phyloP scores from a whole-genome alignment of 1,284 basidiomycete genomes.

The Marasmius tenuissimus region DNA sequence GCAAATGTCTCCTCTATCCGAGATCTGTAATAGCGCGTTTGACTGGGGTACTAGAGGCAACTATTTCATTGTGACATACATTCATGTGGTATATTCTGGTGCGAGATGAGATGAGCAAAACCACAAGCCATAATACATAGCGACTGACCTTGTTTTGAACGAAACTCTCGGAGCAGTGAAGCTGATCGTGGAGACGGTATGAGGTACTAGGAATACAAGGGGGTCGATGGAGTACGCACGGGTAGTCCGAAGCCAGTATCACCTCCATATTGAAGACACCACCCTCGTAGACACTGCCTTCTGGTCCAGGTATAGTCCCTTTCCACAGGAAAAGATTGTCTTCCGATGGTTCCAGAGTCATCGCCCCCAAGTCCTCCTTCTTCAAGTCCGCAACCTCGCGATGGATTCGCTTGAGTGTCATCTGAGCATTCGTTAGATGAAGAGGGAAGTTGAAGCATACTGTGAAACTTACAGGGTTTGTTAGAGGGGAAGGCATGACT shows the following conservation, averaged over 20 bases:
- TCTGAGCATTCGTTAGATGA: constrained; percentile 40
- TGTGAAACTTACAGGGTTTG: not conserved
- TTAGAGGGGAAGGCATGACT: constrained; percentile 6
- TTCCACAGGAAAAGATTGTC: constrained; percentile 65
- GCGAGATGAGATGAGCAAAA: not conserved
- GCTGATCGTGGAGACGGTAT: constrained; percentile 36
- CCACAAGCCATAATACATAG: not conserved
- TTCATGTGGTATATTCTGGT: constrained; percentile 91
- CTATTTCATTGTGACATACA: constrained; percentile 25
- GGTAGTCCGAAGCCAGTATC: constrained; percentile 74
- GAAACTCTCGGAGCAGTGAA: constrained; percentile 82
- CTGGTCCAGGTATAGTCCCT: constrained; percentile 77
- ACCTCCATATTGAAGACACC: constrained; percentile 82
- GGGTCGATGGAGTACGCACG: constrained; percentile 51
- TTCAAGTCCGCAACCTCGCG: constrained; percentile 83
- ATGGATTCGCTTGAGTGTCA: constrained; percentile 84
- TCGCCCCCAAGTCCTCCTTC: constrained; percentile 81
- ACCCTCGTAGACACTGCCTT: constrained; percentile 86
- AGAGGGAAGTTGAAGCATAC: not conserved
- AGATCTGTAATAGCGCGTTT: constrained; percentile 46
- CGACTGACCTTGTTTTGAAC: constrained; percentile 67
- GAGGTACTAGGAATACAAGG: not conserved
- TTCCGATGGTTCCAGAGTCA: constrained; percentile 67
- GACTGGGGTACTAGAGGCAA: not conserved
- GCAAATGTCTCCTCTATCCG: constrained; percentile 70